Percentiles rank a stretch among this genome's conserved stretches.
Evolutionary conservation across 805 yeast species (phyloP).

Genomic region (Tetrapisispora namnaoensis): DNA sequence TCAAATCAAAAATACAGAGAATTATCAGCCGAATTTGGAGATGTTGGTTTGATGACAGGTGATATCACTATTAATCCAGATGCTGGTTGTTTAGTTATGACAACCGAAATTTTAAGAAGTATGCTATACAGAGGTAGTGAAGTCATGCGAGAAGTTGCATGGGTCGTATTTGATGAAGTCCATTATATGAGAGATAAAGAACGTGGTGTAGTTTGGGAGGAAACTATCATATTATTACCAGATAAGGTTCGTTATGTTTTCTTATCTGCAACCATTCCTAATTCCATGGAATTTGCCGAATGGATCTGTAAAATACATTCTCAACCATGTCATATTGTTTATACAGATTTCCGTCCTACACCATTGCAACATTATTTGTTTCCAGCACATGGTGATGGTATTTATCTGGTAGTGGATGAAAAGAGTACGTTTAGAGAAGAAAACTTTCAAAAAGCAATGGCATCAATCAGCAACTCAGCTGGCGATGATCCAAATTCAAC

Average conservation of each 20-base stretch:
- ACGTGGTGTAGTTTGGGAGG: constrained; percentile 99
- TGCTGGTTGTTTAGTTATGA: constrained; percentile 97
- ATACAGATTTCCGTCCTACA: constrained; percentile 97
- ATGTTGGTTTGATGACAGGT: constrained; percentile 98
- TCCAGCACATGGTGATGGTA: constrained; percentile 98
- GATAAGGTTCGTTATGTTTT: constrained; percentile 93
- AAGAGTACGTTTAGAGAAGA: constrained; percentile 94
- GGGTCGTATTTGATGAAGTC: constrained; percentile 97
- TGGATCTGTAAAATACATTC: constrained; percentile 94
- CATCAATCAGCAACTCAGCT: constrained; percentile 67
- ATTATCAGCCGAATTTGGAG: constrained; percentile 84
- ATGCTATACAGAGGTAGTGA: constrained; percentile 98
- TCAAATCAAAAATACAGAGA: constrained; percentile 93
- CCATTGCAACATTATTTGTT: constrained; percentile 95
- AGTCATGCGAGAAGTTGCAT: constrained; percentile 96
- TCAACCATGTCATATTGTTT: constrained; percentile 97
- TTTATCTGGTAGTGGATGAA: constrained; percentile 94
- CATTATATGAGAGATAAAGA: constrained; percentile 97
- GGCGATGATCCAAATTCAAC: constrained; percentile 75
- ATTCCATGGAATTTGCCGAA: constrained; percentile 96
- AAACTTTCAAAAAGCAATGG: constrained; percentile 97
- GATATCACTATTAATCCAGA: constrained; percentile 98
- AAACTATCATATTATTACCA: constrained; percentile 88
- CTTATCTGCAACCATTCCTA: constrained; percentile 92
- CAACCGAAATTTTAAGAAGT: constrained; percentile 93